Conservation (phyloP, 2,329 filamentous ascomycete genomes). For the Rosellinia necatrix region DNA sequence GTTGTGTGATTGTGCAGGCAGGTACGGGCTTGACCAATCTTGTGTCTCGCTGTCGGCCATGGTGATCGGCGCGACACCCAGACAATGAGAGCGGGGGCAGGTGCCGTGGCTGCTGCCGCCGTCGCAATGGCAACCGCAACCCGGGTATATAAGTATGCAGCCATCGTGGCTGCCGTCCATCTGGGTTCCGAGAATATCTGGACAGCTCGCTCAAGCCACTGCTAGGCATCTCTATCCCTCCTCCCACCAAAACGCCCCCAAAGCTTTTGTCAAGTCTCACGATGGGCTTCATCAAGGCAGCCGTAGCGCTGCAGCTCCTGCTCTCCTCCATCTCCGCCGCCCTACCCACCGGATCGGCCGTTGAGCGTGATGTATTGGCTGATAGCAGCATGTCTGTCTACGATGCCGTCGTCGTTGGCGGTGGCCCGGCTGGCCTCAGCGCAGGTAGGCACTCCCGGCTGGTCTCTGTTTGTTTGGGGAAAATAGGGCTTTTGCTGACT, state of each 20-base stretch:
- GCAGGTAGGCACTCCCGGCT: conserved; percentile 13
- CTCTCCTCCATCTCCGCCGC: conserved; percentile 19
- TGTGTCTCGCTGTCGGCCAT: not conserved
- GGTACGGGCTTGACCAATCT: not conserved
- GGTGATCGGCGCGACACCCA: conserved; percentile 9
- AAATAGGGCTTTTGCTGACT: conserved; percentile 4
- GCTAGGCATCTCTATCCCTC: not conserved
- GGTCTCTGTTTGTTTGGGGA: not conserved
- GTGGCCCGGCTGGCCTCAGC: conserved; percentile 26
- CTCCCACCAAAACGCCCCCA: not conserved
- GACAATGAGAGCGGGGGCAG: too few relatives aligned
- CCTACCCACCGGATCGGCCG: conserved; percentile 9
- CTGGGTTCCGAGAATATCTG: too few relatives aligned
- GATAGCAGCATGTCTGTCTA: conserved; percentile 9
- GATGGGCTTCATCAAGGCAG: conserved; percentile 25
- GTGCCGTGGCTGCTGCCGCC: too few relatives aligned
- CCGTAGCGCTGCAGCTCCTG: conserved; percentile 20
- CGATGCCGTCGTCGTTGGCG: conserved; percentile 27
- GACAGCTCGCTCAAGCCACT: not conserved
- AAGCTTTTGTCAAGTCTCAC: conserved; percentile 3
- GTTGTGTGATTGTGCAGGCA: not conserved
- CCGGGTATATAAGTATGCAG: too few relatives aligned
- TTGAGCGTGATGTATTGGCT: not conserved
- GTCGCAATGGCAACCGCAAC: not conserved
- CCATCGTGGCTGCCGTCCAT: not conserved